A percentile compares a stretch with the other conserved stretches of the same genome.
Evolutionary conservation across 306 rosid species (phyloP).

Genomic region (Prunus mira): DNA sequence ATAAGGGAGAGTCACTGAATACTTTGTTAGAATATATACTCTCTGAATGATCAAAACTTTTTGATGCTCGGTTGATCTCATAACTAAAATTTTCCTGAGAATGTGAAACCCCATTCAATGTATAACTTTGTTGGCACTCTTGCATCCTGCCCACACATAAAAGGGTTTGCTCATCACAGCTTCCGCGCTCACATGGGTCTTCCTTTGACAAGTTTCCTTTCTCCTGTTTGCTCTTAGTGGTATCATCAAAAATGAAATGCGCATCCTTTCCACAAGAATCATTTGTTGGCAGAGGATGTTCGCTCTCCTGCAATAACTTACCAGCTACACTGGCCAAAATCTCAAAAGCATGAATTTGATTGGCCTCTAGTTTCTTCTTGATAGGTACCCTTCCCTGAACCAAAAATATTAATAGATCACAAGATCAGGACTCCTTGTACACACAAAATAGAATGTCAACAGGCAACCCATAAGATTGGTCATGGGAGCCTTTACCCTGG

Average conservation of each 20-base stretch:
- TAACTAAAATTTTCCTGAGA: constrained; percentile 12
- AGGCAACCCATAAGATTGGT: background rate
- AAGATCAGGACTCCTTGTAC: constrained; percentile 20
- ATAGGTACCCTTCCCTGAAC: constrained; percentile 58
- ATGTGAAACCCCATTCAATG: constrained; percentile 20
- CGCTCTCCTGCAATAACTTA: constrained; percentile 47
- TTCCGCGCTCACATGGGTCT: constrained; percentile 31
- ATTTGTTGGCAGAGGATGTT: constrained; percentile 24
- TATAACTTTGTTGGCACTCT: constrained; percentile 33
- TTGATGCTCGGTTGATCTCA: constrained; percentile 20
- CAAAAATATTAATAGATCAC: constrained; percentile 18
- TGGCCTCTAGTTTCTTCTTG: constrained; percentile 44
- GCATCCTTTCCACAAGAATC: constrained; percentile 25
- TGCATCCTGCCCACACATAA: background rate
- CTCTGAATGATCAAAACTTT: constrained; percentile 20
- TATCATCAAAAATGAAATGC: constrained; percentile 1
- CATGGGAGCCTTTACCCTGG: constrained; percentile 48
- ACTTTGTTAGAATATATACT: constrained; percentile 1
- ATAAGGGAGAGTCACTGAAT: constrained; percentile 22
- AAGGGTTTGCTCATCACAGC: constrained; percentile 33
- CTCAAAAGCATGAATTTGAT: constrained; percentile 56
- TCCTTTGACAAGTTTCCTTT: constrained; percentile 27
- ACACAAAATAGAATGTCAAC: background rate
- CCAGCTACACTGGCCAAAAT: constrained; percentile 74
- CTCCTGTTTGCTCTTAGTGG: constrained; percentile 24